Conservation (phyloP, 1,284 basidiomycete genomes). For the Ustilago bromivora region DNA sequence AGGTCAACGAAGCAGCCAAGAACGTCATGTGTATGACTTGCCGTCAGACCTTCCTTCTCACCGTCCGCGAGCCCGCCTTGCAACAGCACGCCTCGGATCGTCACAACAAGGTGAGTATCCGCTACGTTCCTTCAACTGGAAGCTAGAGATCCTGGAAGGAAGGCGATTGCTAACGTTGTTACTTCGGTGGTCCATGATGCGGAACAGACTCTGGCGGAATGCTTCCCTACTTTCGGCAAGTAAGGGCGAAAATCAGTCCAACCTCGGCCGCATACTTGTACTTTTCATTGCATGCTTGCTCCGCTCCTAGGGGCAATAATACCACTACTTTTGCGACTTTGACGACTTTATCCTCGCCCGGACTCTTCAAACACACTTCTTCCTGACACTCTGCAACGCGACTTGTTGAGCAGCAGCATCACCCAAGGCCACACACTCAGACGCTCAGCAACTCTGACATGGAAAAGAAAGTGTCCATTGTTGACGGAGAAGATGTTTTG, state of each 20-base stretch:
- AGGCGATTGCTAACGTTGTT: not conserved
- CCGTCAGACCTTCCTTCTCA: slow-evolving; percentile 72
- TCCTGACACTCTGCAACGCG: not conserved
- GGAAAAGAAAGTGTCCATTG: slow-evolving; percentile 5
- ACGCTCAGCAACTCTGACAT: not conserved
- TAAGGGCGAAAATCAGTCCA: not conserved
- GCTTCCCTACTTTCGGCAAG: slow-evolving; percentile 48
- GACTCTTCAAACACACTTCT: not conserved
- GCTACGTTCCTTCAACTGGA: not conserved
- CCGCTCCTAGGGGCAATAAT: not conserved
- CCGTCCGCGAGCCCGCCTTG: slow-evolving; percentile 70
- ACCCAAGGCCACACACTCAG: not conserved
- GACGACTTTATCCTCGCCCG: not conserved
- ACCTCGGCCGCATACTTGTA: not conserved
- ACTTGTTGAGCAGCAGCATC: not conserved
- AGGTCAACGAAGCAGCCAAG: slow-evolving; percentile 71
- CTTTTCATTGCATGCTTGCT: not conserved
- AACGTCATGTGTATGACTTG: slow-evolving; percentile 72
- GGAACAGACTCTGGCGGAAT: slow-evolving; percentile 46
- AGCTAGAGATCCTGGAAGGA: not conserved
- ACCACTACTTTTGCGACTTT: not conserved
- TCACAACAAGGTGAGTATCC: slow-evolving; percentile 59
- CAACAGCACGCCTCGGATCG: slow-evolving; percentile 60
- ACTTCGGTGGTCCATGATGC: not conserved
- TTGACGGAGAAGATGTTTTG: not conserved